Evolutionary conservation across 2,329 filamentous ascomycete genomes (phyloP).

Genomic region (Penicillium psychrosexuale): DNA sequence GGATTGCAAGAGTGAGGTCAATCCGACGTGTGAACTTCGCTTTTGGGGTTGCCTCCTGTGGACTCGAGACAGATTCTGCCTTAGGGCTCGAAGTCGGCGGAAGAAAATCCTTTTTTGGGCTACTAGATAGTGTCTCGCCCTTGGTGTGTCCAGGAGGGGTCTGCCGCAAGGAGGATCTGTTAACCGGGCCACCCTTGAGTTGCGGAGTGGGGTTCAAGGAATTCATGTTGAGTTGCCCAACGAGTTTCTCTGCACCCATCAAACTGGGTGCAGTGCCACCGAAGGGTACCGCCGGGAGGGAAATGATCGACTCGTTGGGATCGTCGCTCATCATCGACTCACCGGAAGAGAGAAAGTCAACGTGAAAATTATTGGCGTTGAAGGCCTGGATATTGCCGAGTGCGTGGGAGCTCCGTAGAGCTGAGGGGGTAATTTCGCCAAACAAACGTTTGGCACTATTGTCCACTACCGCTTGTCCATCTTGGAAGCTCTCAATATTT

Average conservation of each 20-base stretch:
- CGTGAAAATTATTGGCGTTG: conserved; percentile 34
- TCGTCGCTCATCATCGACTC: conserved; percentile 41
- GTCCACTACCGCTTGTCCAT: conserved; percentile 25
- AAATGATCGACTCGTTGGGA: conserved; percentile 38
- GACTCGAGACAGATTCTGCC: conserved; percentile 13
- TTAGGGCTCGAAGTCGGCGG: conserved; percentile 10
- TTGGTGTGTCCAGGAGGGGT: conserved; percentile 29
- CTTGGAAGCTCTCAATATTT: conserved; percentile 36
- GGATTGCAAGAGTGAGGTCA: conserved; percentile 37
- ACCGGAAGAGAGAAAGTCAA: conserved; percentile 42
- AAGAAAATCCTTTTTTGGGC: background rate
- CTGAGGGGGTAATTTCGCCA: conserved; percentile 59
- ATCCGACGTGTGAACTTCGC: conserved; percentile 38
- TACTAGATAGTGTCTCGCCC: conserved; percentile 19
- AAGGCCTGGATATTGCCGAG: conserved; percentile 37
- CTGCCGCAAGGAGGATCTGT: conserved; percentile 33
- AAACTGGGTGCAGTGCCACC: conserved; percentile 46
- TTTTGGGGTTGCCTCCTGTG: conserved; percentile 31
- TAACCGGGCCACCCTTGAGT: conserved; percentile 27
- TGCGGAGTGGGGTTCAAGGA: conserved; percentile 39
- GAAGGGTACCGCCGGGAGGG: conserved; percentile 35
- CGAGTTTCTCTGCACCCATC: conserved; percentile 48
- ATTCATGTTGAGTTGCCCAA: conserved; percentile 49
- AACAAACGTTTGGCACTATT: conserved; percentile 51
- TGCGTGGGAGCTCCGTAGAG: conserved; percentile 52